Evolutionary conservation across 495 filamentous ascomycete genomes (phyloP), one percentile per base, ranked within the genome.

Genomic region (Trichoderma orchidacearum): DNA sequence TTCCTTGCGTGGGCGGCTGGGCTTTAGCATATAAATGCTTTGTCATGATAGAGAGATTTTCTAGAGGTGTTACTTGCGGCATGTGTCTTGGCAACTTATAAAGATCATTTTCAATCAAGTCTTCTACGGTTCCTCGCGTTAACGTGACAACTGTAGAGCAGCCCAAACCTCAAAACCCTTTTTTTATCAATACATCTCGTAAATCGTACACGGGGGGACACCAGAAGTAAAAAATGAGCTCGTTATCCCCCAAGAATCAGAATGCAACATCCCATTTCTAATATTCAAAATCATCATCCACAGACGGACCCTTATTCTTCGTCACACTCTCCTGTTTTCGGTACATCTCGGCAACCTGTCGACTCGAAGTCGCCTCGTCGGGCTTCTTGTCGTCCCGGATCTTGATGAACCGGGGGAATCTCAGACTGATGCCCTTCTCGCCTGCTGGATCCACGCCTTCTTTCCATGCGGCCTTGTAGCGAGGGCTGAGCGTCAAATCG

Each of bases 261-360:
- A 11, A 6, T 27, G 8, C 8, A 21, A 45, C 17, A 7, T 17
- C 9, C 21, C 3, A 23, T 25, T 2, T 60, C n/a, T 69, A 98
- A 73, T 98, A 98, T 73, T 98, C 93, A 72, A 96, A 98, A 72
- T 97, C 90, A 78, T 97, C 94, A 78, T 98, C 93, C 54, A 91
- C 90, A 12, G 83, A 84, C 21, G 85, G 82, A 2, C 81, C 84
- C 70, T 90, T 90, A 55, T 73, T 85, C 62, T 90, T 77, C 5
- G 76, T 70, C 30, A 96, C 88, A 54, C 83, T 83, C 70, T 95
- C 91, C 74, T 98, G 93, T 72, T 87, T 91, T 59, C 83, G 78
- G 75, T 97, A 98, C 91, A 98, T 94, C 70, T 98, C 93, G 5
- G 90, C 90, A 15, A 97, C 85, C 66, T 87, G 87, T 54, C 84